Percentiles rank a stretch among this genome's conserved stretches.
Conservation (phyloP, 2,329 filamentous ascomycete species). For the Gaeumannomyces sp. region DNA sequence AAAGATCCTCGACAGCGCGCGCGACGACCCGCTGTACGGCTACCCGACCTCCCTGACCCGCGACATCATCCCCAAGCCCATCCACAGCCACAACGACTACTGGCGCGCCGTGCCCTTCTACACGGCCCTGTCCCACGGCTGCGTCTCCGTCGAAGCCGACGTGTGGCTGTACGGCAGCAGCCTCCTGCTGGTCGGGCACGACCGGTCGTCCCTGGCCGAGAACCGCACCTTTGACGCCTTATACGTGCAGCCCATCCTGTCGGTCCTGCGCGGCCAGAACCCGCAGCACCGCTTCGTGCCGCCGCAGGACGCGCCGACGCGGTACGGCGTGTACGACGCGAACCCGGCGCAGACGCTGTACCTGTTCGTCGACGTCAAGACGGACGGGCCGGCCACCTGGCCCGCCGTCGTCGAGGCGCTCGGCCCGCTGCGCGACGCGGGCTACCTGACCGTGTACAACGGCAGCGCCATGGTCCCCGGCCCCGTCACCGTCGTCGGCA, state of each 20-base stretch:
- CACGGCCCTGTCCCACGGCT: constrained; percentile 53
- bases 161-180: constrained; percentile 57
- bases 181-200: constrained; percentile 51
- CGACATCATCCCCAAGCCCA: constrained; percentile 47
- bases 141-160: constrained; percentile 62
- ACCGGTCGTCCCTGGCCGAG: constrained; percentile 42
- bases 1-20: constrained; percentile 18
- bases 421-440: constrained; percentile 46
- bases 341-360: constrained; percentile 45
- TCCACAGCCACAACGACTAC: constrained; percentile 68
- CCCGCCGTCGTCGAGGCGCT: constrained; percentile 45
- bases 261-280: constrained; percentile 48
- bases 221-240: constrained; percentile 52
- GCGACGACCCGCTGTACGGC: constrained; percentile 32
- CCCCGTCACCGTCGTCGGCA: constrained; percentile 60
- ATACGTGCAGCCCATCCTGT: constrained; percentile 56
- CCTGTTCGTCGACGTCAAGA: constrained; percentile 64
- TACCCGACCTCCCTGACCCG: constrained; percentile 47
- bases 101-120: constrained; percentile 58
- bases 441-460: constrained; percentile 47
- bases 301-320: constrained; percentile 23
- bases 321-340: constrained; percentile 48
- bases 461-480: constrained; percentile 41
- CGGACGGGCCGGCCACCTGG: constrained; percentile 42
- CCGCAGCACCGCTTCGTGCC: constrained; percentile 38